These are phyloP conservation scores for Polyplosphaeria fusca DNA, from an alignment of 495 filamentous ascomycete genomes.

Conservation along the genomic window DNA sequence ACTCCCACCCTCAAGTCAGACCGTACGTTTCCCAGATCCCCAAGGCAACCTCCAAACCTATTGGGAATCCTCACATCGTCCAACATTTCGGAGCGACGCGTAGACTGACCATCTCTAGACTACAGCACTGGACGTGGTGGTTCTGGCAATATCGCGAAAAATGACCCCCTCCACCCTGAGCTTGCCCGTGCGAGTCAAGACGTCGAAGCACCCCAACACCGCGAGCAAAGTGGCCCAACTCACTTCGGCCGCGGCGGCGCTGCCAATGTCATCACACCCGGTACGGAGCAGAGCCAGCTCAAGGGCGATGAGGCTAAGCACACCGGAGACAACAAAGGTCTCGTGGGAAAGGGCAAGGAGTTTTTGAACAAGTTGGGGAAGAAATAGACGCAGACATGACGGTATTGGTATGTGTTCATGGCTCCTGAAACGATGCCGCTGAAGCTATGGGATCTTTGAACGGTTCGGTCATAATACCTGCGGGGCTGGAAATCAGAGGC, in stretches of 20 bases:
- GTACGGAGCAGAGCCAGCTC: conserved; percentile 8
- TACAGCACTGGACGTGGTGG: conserved; percentile 81
- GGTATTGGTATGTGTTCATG: too few species aligned
- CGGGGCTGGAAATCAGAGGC: too few species aligned
- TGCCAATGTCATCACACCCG: conserved; percentile 30
- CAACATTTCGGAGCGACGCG: too few species aligned
- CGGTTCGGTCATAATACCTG: too few species aligned
- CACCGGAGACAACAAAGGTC: conserved; percentile 35
- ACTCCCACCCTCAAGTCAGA: conserved; percentile 81
- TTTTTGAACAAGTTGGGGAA: conserved; percentile 29
- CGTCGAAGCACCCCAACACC: conserved; percentile 58
- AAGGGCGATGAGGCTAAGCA: conserved; percentile 20
- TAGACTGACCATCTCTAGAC: too few species aligned
- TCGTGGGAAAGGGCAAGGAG: conserved; percentile 41
- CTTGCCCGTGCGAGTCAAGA: conserved; percentile 79
- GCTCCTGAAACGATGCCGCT: too few species aligned
- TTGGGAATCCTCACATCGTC: too few species aligned
- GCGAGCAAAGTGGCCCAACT: conserved; percentile 36
- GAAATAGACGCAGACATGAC: too few species aligned
- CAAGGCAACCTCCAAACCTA: too few species aligned
- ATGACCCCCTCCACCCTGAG: conserved; percentile 45
- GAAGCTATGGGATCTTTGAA: too few species aligned
- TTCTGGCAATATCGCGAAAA: conserved; percentile 43
- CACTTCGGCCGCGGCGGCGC: conserved; percentile 47
- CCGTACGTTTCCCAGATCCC: too few species aligned